A percentile compares a stretch with the other conserved stretches of the same genome.
Evolutionary conservation across 78 protist species (phyloP).

Genomic region (Dictyostelium firmibasis): DNA sequence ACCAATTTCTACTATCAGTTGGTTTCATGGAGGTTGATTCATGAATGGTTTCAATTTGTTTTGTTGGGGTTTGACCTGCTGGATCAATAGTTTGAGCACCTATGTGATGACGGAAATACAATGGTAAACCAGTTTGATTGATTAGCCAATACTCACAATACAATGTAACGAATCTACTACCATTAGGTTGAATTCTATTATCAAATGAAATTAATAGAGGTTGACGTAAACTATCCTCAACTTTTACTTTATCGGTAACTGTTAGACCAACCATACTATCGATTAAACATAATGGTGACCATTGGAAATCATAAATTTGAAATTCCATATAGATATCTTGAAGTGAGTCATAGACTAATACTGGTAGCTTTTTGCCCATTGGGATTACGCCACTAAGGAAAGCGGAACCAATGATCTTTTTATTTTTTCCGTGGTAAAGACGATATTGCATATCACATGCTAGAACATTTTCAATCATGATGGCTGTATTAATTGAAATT

Average conservation of each 20-base stretch:
- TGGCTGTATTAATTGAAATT: constrained; percentile 47
- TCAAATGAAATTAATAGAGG: constrained; percentile 61
- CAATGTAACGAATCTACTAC: constrained; percentile 23
- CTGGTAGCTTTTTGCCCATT: constrained; percentile 41
- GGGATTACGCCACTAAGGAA: constrained; percentile 34
- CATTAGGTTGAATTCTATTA: constrained; percentile 54
- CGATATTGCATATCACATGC: constrained; percentile 54
- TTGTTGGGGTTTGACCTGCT: constrained; percentile 36
- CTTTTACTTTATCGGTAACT: constrained; percentile 11
- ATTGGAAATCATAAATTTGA: constrained; percentile 58
- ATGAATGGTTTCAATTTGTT: neutral
- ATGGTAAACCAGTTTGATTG: constrained; percentile 79
- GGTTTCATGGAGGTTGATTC: neutral
- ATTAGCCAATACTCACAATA: constrained; percentile 79
- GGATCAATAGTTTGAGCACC: constrained; percentile 75
- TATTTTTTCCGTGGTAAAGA: constrained; percentile 50
- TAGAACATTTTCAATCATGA: constrained; percentile 70
- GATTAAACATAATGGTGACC: constrained; percentile 50
- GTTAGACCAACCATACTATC: constrained; percentile 23
- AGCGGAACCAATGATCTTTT: constrained; percentile 54
- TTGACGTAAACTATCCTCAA: neutral
- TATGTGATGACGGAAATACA: constrained; percentile 64
- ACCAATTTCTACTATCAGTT: constrained; percentile 10
- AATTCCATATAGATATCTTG: constrained; percentile 61
- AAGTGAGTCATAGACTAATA: constrained; percentile 30